A percentile compares a stretch with the other conserved stretches of the same genome.
Conservation (phyloP, 345 rosid species). For the Pistacia vera region DNA sequence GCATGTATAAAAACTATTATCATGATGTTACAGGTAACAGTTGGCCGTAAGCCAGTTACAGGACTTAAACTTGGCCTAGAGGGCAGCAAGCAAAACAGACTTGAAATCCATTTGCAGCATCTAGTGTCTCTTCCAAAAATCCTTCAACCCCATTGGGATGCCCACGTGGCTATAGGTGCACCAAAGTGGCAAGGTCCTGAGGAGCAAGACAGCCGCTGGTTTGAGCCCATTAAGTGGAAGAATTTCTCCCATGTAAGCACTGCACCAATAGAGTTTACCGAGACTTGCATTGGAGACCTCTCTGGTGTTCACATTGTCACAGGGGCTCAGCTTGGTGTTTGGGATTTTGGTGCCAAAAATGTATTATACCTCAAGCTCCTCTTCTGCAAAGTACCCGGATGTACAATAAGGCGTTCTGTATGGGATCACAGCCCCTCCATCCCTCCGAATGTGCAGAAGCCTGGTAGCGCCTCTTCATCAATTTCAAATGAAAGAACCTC, state of each 20-base stretch:
- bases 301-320: conserved; percentile 94
- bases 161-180: conserved; percentile 94
- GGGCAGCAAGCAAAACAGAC: conserved; percentile 87
- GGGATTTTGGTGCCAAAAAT: conserved; percentile 91
- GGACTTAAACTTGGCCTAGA: conserved; percentile 88
- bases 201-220: conserved; percentile 99
- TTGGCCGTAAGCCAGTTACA: conserved; percentile 92
- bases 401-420: conserved; percentile 91
- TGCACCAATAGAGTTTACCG: conserved; percentile 81
- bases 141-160: conserved; percentile 95
- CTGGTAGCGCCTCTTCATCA: conserved; percentile 68
- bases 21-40: conserved; percentile 71
- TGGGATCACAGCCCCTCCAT: conserved; percentile 90
- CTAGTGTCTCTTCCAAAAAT: conserved; percentile 93
- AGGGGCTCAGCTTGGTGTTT: conserved; percentile 94
- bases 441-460: conserved; percentile 30
- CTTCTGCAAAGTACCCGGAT: conserved; percentile 93
- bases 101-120: conserved; percentile 89
- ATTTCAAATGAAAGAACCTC: conserved; percentile 36
- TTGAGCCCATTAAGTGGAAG: conserved; percentile 97
- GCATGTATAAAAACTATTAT: background rate
- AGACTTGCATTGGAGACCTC: conserved; percentile 89
- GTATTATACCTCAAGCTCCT: conserved; percentile 91
- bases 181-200: conserved; percentile 99
- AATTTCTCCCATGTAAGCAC: conserved; percentile 99